These are phyloP conservation scores for Metschnikowia amazonensis DNA, from an alignment of 805 yeast genomes.

Conservation along the genomic window DNA sequence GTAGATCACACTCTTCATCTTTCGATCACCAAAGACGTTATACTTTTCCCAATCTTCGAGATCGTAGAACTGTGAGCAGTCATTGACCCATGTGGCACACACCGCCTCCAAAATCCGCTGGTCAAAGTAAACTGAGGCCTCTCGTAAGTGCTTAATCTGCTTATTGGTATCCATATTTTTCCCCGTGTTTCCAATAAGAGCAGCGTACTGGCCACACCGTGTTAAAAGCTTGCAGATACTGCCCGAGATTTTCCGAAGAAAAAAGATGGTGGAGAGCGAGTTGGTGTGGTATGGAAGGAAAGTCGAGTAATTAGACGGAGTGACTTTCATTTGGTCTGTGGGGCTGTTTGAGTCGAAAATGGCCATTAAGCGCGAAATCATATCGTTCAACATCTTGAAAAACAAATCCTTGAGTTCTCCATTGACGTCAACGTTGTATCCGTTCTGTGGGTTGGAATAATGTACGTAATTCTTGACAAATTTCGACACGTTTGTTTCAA, in stretches of 20 bases:
- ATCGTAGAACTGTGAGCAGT: slow-evolving; percentile 42
- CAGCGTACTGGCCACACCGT: slow-evolving; percentile 29
- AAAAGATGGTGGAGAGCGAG: slow-evolving; percentile 38
- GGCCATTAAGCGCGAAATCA: slow-evolving; percentile 24
- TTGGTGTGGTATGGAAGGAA: slow-evolving; percentile 40
- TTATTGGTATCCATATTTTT: slow-evolving; percentile 36
- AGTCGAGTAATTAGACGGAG: slow-evolving; percentile 32
- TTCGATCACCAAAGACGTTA: slow-evolving; percentile 10
- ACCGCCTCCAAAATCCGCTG: slow-evolving; percentile 40
- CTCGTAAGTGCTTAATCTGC: slow-evolving; percentile 31
- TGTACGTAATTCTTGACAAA: slow-evolving; percentile 38
- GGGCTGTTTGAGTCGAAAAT: slow-evolving; percentile 28
- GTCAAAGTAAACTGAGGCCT: slow-evolving; percentile 29
- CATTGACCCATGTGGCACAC: slow-evolving; percentile 44
- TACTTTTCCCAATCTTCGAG: slow-evolving; percentile 40
- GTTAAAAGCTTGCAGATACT: slow-evolving; percentile 29
- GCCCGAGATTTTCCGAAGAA: slow-evolving; percentile 27
- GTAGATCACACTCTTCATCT: slow-evolving; percentile 21
- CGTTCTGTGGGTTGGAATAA: slow-evolving; percentile 23
- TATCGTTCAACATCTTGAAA: slow-evolving; percentile 24
- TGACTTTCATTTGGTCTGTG: slow-evolving; percentile 32
- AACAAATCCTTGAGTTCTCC: slow-evolving; percentile 28
- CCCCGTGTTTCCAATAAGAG: slow-evolving; percentile 31
- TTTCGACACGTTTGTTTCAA: slow-evolving; percentile 27
- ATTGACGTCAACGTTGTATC: slow-evolving; percentile 27